phyloP scores from a whole-genome alignment of 169 alveolate species.

The Plasmodium cynomolgi region DNA sequence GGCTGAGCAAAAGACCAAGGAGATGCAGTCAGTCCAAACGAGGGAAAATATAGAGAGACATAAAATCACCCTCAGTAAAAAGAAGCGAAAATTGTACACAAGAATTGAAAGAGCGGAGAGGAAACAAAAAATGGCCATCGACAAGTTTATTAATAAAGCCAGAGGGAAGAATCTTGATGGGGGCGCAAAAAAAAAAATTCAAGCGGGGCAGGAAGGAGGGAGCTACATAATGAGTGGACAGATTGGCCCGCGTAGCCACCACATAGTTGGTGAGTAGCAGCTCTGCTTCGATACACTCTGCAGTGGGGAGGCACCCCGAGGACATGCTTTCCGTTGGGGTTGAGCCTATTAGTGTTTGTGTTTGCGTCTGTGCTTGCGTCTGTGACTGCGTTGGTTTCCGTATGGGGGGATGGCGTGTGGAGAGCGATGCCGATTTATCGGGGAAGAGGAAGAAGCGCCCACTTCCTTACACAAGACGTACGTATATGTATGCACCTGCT shows the following conservation, averaged over 20 bases:
- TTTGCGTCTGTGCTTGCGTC: too few relatives aligned
- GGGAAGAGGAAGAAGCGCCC: background rate
- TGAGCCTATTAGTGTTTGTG: background rate
- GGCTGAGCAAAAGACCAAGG: background rate
- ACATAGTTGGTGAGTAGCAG: background rate
- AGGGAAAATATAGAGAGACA: slow-evolving; percentile 21
- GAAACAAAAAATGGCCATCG: slow-evolving; percentile 18
- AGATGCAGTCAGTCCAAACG: background rate
- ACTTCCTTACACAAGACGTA: background rate
- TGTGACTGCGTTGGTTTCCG: too few relatives aligned
- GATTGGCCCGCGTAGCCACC: background rate
- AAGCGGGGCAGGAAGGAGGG: background rate
- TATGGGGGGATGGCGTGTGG: background rate
- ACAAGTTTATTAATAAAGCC: slow-evolving; percentile 34
- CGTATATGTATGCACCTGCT: background rate
- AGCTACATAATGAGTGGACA: background rate
- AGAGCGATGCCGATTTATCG: background rate
- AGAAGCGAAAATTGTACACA: slow-evolving; percentile 42
- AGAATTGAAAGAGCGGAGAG: slow-evolving; percentile 34
- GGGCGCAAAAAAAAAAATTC: background rate
- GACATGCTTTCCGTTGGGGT: background rate
- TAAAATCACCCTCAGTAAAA: slow-evolving; percentile 53
- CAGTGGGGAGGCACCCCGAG: background rate
- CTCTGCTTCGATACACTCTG: background rate
- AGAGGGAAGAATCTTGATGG: background rate